Evolutionary conservation across 164 flowering plant species (phyloP), one percentile per base, ranked within the genome.

Genomic region (Stephania cephalantha): DNA sequence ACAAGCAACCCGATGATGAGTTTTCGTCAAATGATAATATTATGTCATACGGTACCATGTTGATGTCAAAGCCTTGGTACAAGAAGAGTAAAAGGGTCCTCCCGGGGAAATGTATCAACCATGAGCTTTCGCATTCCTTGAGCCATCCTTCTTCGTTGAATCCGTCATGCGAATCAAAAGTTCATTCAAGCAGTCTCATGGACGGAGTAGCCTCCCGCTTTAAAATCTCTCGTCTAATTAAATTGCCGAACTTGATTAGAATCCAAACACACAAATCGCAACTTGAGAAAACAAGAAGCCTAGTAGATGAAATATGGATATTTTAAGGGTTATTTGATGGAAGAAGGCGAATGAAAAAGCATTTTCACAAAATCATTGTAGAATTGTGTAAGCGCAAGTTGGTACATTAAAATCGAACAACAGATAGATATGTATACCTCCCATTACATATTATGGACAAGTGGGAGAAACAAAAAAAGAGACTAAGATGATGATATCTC

Each of bases 161-260:
- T 69, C 97, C 99, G 82, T 95, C 99, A 76, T 95, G 90, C 87
- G 74, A 79, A 86, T 93, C 88, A 95, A 78, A 75, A 95, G 97
- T 72, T 95, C 98, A 29, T 95, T 89, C 75, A 95, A n/a, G 93
- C 82, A n/a, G n/a, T 81, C 91, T 91, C 98, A 95, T 92, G 67
- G 97, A 90, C 48, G 97, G 95, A 74, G 87, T 82, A 64, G 98
- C 98, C 85, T 91, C 93, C 73, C 89, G 82, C 86, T 90, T 90
- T 81, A 93, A 82, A 78, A 95, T 95, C 87, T 95, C 99, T 42
- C n/a, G 89, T 89, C 99, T 95, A 79, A 31, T 31, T 31, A 31
- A 66, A 81, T 79, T 68, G 73, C 63, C 17, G 52, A 67, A 50
- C 7, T 46, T 53, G 68, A 72, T 30, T 70, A 10, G 46, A 52